Base-by-base conservation (phyloP, 108 stramenopile species). In the Nitzschia putrida region DNA sequence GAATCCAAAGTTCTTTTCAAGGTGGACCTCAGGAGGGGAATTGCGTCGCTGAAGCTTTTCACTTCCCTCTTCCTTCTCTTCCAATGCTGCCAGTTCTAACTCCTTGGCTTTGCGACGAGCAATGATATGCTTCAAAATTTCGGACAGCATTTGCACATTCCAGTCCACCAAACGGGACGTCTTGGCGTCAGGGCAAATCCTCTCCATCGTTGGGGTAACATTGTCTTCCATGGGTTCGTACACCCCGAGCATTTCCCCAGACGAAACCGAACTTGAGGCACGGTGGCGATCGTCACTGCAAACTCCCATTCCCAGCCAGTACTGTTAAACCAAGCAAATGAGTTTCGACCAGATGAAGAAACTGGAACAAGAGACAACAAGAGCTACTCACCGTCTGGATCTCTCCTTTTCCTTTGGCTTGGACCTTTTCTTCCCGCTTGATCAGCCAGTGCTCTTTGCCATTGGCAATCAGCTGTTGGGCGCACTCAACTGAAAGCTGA, bases 41-140 rank as follows among this genome's bases (percentile, higher is more conserved):
- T 34, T 34, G 29, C 29, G 29, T 3, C 29, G 29, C 29, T 34
- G 1, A 34, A 34, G 1, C 29, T 34, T 34, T 1, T 34, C 29
- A 34, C 1, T 4, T 3, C 29, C 29, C 29, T 49, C 47, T 4
- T 49, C 6, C 47, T 49, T 49, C 47, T 49, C 18, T 49, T 49
- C 47, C 14, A 16, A 18, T 49, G 6, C 47, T 5, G 18, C n/a
- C 6, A 49, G 47, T 4, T 34, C 29, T 4, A 34, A 3, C 4
- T 34, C 57, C 26, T n/a, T 59, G 24, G 37, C 57, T 1, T 57
- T 49, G 9, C 64, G 61, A 39, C 51, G 21, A 25, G 57, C 59
- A 1, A 68, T 60, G 61, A 76, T 63, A 3, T 42, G 66, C 50
- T 64, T 55, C 34, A 69, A 51, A 61, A 59, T 52, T 13, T 63